Percentiles rank a stretch among this genome's conserved stretches.
These are phyloP conservation scores for Nakazawaea wickerhamii DNA, from an alignment of 805 yeast species.

Conservation along the genomic window DNA sequence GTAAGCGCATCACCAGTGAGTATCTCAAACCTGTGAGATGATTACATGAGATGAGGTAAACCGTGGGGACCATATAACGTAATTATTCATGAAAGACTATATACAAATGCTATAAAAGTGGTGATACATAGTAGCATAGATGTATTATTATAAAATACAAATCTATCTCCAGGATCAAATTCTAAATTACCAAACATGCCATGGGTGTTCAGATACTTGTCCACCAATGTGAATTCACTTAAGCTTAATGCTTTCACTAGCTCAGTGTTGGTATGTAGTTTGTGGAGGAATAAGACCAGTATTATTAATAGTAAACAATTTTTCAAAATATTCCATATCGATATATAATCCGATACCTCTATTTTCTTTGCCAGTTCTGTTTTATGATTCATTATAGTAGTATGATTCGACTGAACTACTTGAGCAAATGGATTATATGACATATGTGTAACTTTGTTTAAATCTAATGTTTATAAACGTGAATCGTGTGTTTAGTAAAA, in stretches of 20 bases:
- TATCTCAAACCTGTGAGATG: background rate
- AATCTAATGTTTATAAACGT: too few relatives aligned
- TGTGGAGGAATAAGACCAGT: too few relatives aligned
- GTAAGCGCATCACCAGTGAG: background rate
- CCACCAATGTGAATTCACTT: background rate
- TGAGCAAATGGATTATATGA: background rate
- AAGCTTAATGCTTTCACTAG: background rate
- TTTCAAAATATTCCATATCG: too few relatives aligned
- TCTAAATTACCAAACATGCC: background rate
- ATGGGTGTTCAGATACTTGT: background rate
- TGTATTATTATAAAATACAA: conserved; percentile 3
- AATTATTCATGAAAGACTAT: background rate
- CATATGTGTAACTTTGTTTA: too few relatives aligned
- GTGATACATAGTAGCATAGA: background rate
- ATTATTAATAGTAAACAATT: too few relatives aligned
- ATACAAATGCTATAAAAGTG: background rate
- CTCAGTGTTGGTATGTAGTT: too few relatives aligned
- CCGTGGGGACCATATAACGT: background rate
- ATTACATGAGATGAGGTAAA: background rate
- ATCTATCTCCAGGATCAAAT: conserved; percentile 9
- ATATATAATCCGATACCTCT: too few relatives aligned
- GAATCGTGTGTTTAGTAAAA: background rate
- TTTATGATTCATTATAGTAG: too few relatives aligned
- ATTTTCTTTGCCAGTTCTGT: too few relatives aligned
- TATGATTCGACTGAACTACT: too few relatives aligned